Percentiles rank a stretch among this genome's conserved stretches.
Conservation (phyloP, 176 grass and related monocot genomes). For the Aegilops bicornis region DNA sequence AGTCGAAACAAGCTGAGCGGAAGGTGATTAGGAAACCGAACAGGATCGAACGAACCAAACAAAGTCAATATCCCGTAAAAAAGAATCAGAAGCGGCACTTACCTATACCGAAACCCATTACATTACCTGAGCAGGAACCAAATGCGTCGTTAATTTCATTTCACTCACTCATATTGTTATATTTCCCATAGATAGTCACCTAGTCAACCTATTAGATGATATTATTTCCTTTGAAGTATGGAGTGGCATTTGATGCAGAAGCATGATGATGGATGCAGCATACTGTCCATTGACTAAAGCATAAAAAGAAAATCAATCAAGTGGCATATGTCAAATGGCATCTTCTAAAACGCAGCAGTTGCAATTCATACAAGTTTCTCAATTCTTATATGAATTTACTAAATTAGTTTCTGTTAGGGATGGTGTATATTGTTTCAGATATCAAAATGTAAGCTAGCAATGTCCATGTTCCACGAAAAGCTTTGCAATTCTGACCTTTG, state of each 20-base stretch:
- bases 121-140: too few relatives aligned
- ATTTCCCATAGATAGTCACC: not conserved
- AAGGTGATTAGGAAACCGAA: too few relatives aligned
- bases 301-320: not conserved
- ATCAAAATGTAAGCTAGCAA: not conserved
- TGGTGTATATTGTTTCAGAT: not conserved
- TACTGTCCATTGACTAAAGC: not conserved
- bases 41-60: too few relatives aligned
- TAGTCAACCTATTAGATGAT: not conserved
- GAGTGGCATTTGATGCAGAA: not conserved
- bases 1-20: too few relatives aligned
- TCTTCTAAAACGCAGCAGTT: not conserved
- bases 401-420: not conserved
- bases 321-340: not conserved
- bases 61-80: too few relatives aligned
- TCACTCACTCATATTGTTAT: not conserved
- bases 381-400: not conserved
- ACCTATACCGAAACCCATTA: too few relatives aligned
- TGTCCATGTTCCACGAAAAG: slow-evolving; percentile 6
- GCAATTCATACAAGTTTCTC: not conserved
- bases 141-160: not conserved
- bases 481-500: not conserved
- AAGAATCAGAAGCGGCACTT: too few relatives aligned
- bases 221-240: slow-evolving; percentile 15
- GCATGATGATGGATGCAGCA: not conserved